phyloP scores from a whole-genome alignment of 225 moss, liverwort and hornwort genomes.

The Polytrichum formosum region DNA sequence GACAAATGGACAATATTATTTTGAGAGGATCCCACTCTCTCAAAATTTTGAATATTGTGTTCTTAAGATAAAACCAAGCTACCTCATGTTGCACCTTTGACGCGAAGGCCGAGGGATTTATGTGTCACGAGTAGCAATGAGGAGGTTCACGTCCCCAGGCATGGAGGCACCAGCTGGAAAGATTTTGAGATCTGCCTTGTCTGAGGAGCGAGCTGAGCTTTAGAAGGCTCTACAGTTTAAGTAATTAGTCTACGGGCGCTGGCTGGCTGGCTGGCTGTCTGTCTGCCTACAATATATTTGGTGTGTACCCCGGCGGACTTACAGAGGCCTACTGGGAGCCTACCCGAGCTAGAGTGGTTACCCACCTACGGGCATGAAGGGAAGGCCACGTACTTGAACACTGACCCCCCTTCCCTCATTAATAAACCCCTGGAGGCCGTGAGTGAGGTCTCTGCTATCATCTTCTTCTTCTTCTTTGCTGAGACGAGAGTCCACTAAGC shows the following conservation, averaged over 20 bases:
- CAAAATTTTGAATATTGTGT: too few relatives aligned
- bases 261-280: too few relatives aligned
- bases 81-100: background rate
- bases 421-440: constrained; percentile 1
- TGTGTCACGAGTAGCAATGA: constrained; percentile 7
- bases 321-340: constrained; percentile 2
- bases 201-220: background rate
- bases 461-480: background rate
- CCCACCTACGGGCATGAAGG: constrained; percentile 15
- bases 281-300: constrained; percentile 5
- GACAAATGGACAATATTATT: too few relatives aligned
- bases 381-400: constrained; percentile 1
- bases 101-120: background rate
- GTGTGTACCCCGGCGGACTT: background rate
- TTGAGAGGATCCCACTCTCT: too few relatives aligned
- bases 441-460: background rate
- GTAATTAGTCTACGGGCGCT: background rate
- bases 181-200: constrained; percentile 13
- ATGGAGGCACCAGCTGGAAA: constrained; percentile 9
- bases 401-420: constrained; percentile 3
- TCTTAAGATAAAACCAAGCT: background rate
- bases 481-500: background rate
- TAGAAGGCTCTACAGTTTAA: background rate
- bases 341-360: constrained; percentile 25
- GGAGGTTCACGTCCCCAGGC: constrained; percentile 12